A percentile compares a stretch with the other conserved stretches of the same genome.
These are phyloP conservation scores for Orbilia javanica DNA, from an alignment of 2,329 filamentous ascomycete species.

Conservation along the genomic window DNA sequence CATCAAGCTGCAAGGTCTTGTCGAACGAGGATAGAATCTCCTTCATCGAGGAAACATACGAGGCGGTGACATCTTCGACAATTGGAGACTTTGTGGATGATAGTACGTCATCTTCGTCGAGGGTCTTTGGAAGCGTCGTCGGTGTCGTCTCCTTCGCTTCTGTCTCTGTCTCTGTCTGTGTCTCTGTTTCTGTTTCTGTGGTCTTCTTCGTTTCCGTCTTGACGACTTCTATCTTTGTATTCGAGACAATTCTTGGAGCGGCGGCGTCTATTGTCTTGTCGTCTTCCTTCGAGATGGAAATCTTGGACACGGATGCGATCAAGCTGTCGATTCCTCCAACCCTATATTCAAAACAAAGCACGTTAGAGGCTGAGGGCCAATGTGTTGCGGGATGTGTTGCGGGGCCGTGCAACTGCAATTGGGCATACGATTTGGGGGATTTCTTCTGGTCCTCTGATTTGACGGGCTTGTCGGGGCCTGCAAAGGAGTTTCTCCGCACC, in stretches of 20 bases:
- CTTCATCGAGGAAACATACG: slow-evolving; percentile 58
- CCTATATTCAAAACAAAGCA: slow-evolving; percentile 5
- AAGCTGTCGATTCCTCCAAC: slow-evolving; percentile 55
- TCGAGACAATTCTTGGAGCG: slow-evolving; percentile 43
- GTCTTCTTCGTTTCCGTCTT: slow-evolving; percentile 19
- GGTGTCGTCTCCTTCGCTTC: not conserved
- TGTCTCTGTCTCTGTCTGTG: no score
- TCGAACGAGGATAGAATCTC: slow-evolving; percentile 57
- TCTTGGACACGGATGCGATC: slow-evolving; percentile 55
- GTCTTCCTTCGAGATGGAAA: slow-evolving; percentile 53
- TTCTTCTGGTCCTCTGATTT: slow-evolving; percentile 41
- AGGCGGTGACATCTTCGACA: slow-evolving; percentile 53
- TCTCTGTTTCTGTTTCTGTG: slow-evolving; percentile 22
- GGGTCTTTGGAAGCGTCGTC: slow-evolving; percentile 45
- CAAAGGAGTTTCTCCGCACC: slow-evolving; percentile 57
- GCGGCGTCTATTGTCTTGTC: slow-evolving; percentile 58
- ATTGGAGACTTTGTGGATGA: slow-evolving; percentile 38
- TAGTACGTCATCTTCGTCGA: slow-evolving; percentile 54
- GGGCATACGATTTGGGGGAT: slow-evolving; percentile 56
- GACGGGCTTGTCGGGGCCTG: slow-evolving; percentile 39
- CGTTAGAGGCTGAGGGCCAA: slow-evolving; percentile 14
- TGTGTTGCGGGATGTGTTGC: slow-evolving; percentile 56
- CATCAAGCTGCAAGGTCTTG: slow-evolving; percentile 49
- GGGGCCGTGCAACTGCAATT: slow-evolving; percentile 18
- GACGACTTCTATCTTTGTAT: slow-evolving; percentile 18